phyloP scores from a whole-genome alignment of 331 rosid genomes.

The Acacia pycnantha region DNA sequence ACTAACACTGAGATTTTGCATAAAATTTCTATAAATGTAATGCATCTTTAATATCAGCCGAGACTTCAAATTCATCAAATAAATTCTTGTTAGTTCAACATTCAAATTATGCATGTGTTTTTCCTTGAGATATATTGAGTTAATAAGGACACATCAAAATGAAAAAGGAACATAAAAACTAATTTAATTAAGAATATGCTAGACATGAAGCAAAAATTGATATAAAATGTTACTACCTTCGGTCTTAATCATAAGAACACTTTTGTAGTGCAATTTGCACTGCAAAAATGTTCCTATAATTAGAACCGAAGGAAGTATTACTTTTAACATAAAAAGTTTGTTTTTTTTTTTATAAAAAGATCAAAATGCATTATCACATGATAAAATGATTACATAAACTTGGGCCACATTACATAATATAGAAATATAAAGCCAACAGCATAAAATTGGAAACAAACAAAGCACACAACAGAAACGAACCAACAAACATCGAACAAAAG shows the following conservation, averaged over 20 bases:
- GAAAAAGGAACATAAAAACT: constrained; percentile 40
- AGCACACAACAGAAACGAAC: no score
- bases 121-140: background rate
- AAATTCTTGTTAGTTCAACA: background rate
- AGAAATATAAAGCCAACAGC: no score
- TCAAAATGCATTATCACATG: no score
- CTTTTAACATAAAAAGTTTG: background rate
- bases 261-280: no score
- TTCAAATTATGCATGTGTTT: background rate
- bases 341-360: no score
- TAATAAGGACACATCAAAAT: constrained; percentile 2
- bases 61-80: background rate
- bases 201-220: background rate
- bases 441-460: no score
- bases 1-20: background rate
- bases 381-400: no score
- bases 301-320: no score
- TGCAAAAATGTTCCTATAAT: no score
- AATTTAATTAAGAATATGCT: background rate
- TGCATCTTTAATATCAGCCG: background rate
- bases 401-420: no score
- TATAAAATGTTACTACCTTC: background rate
- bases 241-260: no score
- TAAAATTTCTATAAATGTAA: background rate
- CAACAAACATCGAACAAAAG: no score